These are phyloP conservation scores for Ramaria sp. DNA, from an alignment of 768 basidiomycete species.

Conservation along the genomic window DNA sequence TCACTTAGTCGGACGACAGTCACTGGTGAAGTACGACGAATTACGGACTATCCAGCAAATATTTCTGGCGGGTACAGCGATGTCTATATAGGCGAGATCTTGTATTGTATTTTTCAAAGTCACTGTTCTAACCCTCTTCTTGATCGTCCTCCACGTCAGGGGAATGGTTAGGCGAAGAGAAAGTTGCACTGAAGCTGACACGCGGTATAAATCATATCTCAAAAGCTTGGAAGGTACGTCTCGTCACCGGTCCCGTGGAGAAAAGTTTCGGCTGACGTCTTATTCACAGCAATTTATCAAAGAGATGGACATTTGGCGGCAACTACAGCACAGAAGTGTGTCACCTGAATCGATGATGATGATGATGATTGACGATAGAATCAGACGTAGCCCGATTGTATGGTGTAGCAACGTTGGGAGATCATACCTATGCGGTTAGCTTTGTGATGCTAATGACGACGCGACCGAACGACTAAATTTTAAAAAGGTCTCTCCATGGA, in stretches of 20 bases:
- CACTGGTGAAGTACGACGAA: conserved; percentile 29
- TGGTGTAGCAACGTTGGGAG: conserved; percentile 26
- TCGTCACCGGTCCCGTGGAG: no score
- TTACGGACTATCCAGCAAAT: conserved; percentile 19
- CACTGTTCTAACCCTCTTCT: not conserved
- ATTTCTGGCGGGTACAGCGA: conserved; percentile 30
- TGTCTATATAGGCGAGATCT: conserved; percentile 25
- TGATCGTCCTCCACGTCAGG: conserved; percentile 17
- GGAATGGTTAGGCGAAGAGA: conserved; percentile 31
- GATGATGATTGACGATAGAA: not conserved
- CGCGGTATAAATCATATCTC: conserved; percentile 25
- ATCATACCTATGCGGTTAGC: conserved; percentile 25
- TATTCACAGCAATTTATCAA: conserved; percentile 28
- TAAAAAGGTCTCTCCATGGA: conserved; percentile 39
- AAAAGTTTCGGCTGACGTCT: no score
- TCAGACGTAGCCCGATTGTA: conserved; percentile 28
- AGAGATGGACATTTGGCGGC: conserved; percentile 33
- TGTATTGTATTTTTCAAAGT: not conserved
- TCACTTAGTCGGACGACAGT: conserved; percentile 19
- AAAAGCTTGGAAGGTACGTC: conserved; percentile 26
- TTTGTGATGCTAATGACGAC: not conserved
- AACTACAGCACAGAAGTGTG: conserved; percentile 22
- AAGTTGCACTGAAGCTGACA: conserved; percentile 30
- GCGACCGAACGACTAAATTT: not conserved
- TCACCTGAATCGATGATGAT: not conserved